Percentiles rank a stretch among this genome's conserved stretches.
Evolutionary conservation across 2,329 filamentous ascomycete species (phyloP).

Genomic region (Penicillium occitanis): DNA sequence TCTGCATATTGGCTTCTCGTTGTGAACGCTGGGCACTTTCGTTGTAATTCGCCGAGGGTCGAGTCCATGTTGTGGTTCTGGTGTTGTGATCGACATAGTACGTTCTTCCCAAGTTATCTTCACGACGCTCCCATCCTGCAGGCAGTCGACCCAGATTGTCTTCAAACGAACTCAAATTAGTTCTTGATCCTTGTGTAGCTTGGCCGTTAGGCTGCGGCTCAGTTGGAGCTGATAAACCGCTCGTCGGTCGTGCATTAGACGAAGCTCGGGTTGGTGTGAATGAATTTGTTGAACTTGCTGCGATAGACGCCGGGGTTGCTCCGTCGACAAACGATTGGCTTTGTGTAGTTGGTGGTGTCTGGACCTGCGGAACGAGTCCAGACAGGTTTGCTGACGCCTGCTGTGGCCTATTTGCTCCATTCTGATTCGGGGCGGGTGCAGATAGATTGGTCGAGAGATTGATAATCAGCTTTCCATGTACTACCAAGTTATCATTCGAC

Average conservation of each 20-base stretch:
- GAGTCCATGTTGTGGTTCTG: slow-evolving; percentile 91
- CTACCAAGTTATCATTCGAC: slow-evolving; percentile 95
- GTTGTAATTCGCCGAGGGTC: slow-evolving; percentile 76
- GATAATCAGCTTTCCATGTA: slow-evolving; percentile 95
- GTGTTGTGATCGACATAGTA: slow-evolving; percentile 99
- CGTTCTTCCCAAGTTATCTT: slow-evolving; percentile 90
- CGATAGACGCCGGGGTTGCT: slow-evolving; percentile 6
- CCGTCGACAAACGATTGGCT: slow-evolving; percentile 32
- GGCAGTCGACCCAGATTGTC: slow-evolving; percentile 92
- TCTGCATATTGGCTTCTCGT: slow-evolving; percentile 85
- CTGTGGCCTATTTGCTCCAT: slow-evolving; percentile 38
- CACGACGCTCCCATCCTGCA: slow-evolving; percentile 90
- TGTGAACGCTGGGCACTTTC: slow-evolving; percentile 74
- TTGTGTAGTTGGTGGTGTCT: slow-evolving; percentile 29
- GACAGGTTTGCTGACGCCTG: slow-evolving; percentile 39
- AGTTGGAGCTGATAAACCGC: slow-evolving; percentile 39
- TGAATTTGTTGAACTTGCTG: slow-evolving; percentile 26
- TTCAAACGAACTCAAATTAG: slow-evolving; percentile 85
- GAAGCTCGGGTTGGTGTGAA: slow-evolving; percentile 37
- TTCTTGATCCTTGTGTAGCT: slow-evolving; percentile 39
- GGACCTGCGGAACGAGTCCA: slow-evolving; percentile 39
- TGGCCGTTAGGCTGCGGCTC: slow-evolving; percentile 38
- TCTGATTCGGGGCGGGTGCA: slow-evolving; percentile 60
- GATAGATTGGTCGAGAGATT: slow-evolving; percentile 90
- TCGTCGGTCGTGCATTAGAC: slow-evolving; percentile 41